Conservation (phyloP, 202 grass and related monocot species). For the Panicum virgatum region DNA sequence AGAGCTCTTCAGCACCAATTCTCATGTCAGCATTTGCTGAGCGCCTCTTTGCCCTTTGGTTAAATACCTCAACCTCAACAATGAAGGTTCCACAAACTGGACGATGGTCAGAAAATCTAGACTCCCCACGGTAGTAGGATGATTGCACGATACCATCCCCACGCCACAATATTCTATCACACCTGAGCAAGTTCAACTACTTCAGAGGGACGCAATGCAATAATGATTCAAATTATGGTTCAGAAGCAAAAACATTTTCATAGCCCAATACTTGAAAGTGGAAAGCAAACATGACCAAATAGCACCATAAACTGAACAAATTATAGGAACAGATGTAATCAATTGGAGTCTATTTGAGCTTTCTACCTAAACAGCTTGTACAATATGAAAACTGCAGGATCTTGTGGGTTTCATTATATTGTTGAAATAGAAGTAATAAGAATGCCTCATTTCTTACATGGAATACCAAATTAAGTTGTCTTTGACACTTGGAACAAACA, state of each 20-base stretch:
- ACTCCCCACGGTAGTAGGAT: conserved; percentile 94
- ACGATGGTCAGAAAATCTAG: conserved; percentile 91
- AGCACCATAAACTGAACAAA: background rate
- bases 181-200: conserved; percentile 63
- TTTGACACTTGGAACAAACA: background rate
- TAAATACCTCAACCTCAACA: conserved; percentile 61
- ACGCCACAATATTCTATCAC: conserved; percentile 88
- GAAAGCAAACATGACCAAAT: background rate
- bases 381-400: background rate
- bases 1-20: conserved; percentile 68
- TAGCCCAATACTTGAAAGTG: conserved; percentile 11
- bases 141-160: conserved; percentile 83
- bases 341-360: background rate
- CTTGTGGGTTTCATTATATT: background rate
- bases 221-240: background rate
- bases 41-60: conserved; percentile 46
- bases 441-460: background rate
- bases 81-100: conserved; percentile 79
- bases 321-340: background rate
- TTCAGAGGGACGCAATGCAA: conserved; percentile 13
- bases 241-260: conserved; percentile 6
- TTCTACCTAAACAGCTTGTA: background rate
- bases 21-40: conserved; percentile 69
- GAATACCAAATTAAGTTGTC: background rate
- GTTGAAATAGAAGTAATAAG: background rate